A percentile compares a stretch with the other conserved stretches of the same genome.
Conservation (phyloP, 164 flowering plant genomes). For the Tinospora cordifolia region DNA sequence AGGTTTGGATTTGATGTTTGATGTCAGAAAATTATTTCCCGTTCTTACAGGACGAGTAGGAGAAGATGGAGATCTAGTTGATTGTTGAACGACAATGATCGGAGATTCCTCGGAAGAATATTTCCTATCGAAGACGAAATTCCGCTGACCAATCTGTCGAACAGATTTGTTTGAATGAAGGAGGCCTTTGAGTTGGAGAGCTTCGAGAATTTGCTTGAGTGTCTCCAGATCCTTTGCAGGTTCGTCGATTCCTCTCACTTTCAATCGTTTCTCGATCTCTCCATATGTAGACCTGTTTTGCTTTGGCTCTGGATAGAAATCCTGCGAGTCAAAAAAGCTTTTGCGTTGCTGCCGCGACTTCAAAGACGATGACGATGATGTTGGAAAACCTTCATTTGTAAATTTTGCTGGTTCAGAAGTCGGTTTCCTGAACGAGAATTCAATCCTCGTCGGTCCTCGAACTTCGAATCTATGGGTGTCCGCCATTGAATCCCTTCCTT, state of each 20-base stretch:
- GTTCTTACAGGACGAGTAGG: constrained; percentile 15
- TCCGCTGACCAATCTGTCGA: constrained; percentile 22
- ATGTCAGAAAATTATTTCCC: constrained; percentile 25
- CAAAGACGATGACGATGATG: constrained; percentile 4
- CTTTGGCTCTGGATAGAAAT: constrained; percentile 77
- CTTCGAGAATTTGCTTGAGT: constrained; percentile 82
- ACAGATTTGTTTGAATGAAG: constrained; percentile 41
- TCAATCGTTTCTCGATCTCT: constrained; percentile 64
- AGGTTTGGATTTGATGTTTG: constrained; percentile 27
- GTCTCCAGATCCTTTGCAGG: constrained; percentile 75
- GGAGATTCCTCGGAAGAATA: constrained; percentile 39
- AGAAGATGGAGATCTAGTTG: constrained; percentile 22
- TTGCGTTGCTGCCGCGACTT: constrained; percentile 34
- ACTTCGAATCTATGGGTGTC: constrained; percentile 11
- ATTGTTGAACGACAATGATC: constrained; percentile 55
- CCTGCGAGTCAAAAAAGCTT: constrained; percentile 64
- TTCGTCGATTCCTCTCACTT: constrained; percentile 74
- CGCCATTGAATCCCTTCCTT: constrained; percentile 1
- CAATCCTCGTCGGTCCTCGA: constrained; percentile 5
- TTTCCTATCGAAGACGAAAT: constrained; percentile 41
- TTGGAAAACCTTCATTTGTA: neutral
- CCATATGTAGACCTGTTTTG: constrained; percentile 45
- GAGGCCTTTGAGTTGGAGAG: constrained; percentile 85
- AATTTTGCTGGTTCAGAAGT: constrained; percentile 1
- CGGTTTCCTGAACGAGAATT: constrained; percentile 15